Conservation (phyloP, 768 basidiomycete genomes). For the Leccinum arenicola region DNA sequence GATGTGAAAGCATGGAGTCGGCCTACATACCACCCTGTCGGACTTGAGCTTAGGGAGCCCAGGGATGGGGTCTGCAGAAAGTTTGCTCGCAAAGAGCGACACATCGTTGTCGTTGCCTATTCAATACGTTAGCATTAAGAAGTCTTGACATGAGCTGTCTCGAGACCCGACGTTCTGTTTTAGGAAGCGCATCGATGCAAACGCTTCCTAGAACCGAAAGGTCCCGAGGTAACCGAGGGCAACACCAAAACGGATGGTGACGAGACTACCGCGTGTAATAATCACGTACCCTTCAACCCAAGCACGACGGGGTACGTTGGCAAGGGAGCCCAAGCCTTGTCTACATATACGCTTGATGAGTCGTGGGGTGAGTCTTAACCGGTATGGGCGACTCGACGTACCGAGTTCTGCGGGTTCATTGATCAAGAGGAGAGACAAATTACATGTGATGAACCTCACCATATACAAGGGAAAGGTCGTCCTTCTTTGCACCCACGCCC, state of each 20-base stretch:
- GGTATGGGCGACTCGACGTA: conserved; percentile 20
- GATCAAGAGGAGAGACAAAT: not conserved
- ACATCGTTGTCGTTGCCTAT: conserved; percentile 62
- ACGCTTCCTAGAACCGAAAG: too few species aligned
- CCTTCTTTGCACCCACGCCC: conserved; percentile 77
- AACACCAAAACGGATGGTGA: too few species aligned
- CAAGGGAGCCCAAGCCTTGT: conserved; percentile 68
- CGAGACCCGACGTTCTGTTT: too few species aligned
- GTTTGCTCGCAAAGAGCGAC: conserved; percentile 58
- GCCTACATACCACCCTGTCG: conserved; percentile 56
- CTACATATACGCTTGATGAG: conserved; percentile 32
- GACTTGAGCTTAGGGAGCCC: conserved; percentile 72
- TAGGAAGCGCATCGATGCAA: too few species aligned
- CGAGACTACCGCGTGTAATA: not conserved
- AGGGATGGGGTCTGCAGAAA: conserved; percentile 41
- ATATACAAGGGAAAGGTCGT: conserved; percentile 70
- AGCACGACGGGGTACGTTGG: conserved; percentile 87
- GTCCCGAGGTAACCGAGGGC: too few species aligned
- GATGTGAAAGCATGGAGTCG: not conserved
- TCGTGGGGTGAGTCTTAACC: not conserved
- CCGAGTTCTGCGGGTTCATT: conserved; percentile 45
- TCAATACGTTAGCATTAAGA: not conserved
- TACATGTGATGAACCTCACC: conserved; percentile 40
- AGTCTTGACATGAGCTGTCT: not conserved
- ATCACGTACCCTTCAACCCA: conserved; percentile 54